Conservation (phyloP, 768 basidiomycete genomes). For the Phylloporus sp. region DNA sequence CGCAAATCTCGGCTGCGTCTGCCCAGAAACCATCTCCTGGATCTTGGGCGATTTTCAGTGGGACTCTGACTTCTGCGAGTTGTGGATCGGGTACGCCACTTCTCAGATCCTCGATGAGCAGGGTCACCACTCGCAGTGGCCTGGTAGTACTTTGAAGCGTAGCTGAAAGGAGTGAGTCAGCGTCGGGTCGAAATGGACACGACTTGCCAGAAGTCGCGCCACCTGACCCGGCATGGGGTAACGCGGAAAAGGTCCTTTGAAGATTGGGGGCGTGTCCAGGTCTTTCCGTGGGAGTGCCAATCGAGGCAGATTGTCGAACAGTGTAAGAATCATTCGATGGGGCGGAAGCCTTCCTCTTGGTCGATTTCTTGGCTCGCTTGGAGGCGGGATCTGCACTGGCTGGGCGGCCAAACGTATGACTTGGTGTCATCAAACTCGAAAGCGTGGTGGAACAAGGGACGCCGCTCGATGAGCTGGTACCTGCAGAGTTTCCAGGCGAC, state of each 20-base stretch:
- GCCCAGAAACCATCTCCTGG: conserved; percentile 63
- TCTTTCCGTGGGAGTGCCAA: not conserved
- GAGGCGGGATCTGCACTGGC: not conserved
- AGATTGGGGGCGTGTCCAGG: not conserved
- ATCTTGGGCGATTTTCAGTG: conserved; percentile 44
- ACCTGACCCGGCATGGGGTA: not conserved
- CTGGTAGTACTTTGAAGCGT: conserved; percentile 10
- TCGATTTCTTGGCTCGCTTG: conserved; percentile 14
- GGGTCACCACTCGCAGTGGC: conserved; percentile 51
- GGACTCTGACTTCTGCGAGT: conserved; percentile 62
- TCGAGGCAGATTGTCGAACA: conserved; percentile 8
- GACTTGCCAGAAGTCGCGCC: conserved; percentile 33
- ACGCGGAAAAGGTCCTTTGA: not conserved
- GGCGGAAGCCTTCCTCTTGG: conserved; percentile 5
- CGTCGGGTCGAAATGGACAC: not conserved
- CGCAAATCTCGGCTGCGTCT: conserved; percentile 57
- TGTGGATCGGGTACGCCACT: conserved; percentile 49
- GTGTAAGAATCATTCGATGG: not conserved
- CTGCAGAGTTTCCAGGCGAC: conserved; percentile 19
- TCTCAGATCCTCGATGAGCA: conserved; percentile 62
- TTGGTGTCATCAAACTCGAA: not conserved
- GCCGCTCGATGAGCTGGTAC: not conserved
- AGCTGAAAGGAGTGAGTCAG: conserved; percentile 11
- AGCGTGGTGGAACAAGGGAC: not conserved
- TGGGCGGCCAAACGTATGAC: not conserved